phyloP scores from a whole-genome alignment of 2,329 filamentous ascomycete genomes.

The Trichoderma sp. region DNA sequence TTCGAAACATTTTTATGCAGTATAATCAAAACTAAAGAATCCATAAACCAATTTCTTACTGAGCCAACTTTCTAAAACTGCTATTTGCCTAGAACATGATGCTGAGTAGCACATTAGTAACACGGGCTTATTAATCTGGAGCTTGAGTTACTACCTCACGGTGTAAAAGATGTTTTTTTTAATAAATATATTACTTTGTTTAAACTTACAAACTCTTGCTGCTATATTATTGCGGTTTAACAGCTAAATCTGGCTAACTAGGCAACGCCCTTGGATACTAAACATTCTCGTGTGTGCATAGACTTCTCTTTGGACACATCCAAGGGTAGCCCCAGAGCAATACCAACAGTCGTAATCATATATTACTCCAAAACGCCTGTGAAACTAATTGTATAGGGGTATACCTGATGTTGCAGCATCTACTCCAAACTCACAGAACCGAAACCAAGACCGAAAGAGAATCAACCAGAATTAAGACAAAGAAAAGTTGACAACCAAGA shows the following conservation, averaged over 20 bases:
- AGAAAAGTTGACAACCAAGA: not conserved
- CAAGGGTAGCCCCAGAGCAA: not conserved
- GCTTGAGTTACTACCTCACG: too few relatives aligned
- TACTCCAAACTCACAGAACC: not conserved
- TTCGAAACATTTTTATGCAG: not conserved
- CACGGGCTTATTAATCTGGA: too few relatives aligned
- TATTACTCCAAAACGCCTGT: not conserved
- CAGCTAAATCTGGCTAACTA: fast-evolving
- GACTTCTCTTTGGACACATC: too few relatives aligned
- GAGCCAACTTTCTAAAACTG: not conserved
- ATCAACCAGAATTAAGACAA: not conserved
- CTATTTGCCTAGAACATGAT: too few relatives aligned
- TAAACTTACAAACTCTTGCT: too few relatives aligned
- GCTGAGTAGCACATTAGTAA: too few relatives aligned
- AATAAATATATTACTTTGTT: too few relatives aligned
- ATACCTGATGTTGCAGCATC: not conserved
- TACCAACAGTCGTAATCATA: not conserved
- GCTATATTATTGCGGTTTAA: too few relatives aligned
- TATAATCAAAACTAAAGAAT: not conserved
- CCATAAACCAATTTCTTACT: not conserved
- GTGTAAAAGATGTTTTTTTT: too few relatives aligned
- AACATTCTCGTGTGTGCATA: not conserved
- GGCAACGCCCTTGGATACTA: too few relatives aligned
- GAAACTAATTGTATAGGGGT: not conserved
- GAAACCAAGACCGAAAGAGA: too few relatives aligned